Base-by-base conservation (phyloP, 306 rosid species). In the Dryas alaskensis region DNA sequence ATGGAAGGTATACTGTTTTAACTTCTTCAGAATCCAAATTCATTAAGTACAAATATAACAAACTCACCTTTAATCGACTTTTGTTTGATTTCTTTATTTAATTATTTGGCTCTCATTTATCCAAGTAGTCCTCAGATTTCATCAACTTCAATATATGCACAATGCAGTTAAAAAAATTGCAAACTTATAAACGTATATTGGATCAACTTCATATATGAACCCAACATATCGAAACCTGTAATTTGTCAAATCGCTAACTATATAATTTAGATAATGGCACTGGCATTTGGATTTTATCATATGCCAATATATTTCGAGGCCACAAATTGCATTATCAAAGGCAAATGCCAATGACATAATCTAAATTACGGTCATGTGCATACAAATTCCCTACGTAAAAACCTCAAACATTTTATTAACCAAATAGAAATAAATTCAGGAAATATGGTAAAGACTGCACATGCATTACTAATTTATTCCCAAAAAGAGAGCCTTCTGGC, bases 401-500 rank as follows among this genome's bases (percentile, higher is more conserved):
- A 31, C 37, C 37, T 31, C 37, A 31, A 31, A 31, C 37, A 31
- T 31, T 31, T 31, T 31, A 31, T 1, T 31, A 31, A 31, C 37
- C 37, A 31, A 31, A 31, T 31, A 31, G 37, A 31, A 31, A 31
- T 1, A 31, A 31, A 31, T 31, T 31, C 37, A 31, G 37, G 37
- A 13, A 65, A 52, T 50, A 75, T 52, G 73, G 60, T 44, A 27
- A 58, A 65, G 55, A 61, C 39, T 16, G 60, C 51, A 61, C 72
- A 67, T 16, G 37, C 37, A 31, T 59, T 44, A 67, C 65, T 25
- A 69, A 31, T 54, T 80, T 74, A 69, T 74, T 80, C 72, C 52
- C 10, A 74, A 73, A 62, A 80, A 49, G 8, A 13, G 19, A 58
- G 68, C 79, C 76, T 62, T 81, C 73, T 48, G 67, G 75, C 55